Percentiles rank a stretch among this genome's conserved stretches.
These are phyloP conservation scores for Acanthamoeba royreba DNA, from an alignment of 208 protist species.

Conservation along the genomic window DNA sequence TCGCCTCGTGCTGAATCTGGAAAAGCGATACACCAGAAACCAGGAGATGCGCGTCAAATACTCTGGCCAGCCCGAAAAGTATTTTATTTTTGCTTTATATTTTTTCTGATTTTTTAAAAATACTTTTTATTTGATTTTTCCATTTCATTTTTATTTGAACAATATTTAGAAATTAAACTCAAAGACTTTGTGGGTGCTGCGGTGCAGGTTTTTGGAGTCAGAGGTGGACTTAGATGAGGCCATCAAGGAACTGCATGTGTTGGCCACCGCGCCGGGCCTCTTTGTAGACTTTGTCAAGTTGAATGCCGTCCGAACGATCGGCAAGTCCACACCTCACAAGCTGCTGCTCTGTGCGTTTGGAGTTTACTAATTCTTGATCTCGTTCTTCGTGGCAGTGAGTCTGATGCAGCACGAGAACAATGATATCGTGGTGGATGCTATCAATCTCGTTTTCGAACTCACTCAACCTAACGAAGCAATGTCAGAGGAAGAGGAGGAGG, in stretches of 20 bases:
- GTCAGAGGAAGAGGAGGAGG: background rate
- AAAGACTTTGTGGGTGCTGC: too few relatives aligned
- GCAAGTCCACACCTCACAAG: background rate
- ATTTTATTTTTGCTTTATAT: background rate
- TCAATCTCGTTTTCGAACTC: conserved; percentile 75
- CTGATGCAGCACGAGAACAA: conserved; percentile 77
- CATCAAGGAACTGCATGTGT: conserved; percentile 71
- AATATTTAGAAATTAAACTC: too few relatives aligned
- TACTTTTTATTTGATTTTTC: too few relatives aligned
- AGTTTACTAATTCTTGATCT: too few relatives aligned
- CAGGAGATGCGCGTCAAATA: conserved; percentile 74
- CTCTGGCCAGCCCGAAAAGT: conserved; percentile 72
- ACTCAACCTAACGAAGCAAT: conserved; percentile 46
- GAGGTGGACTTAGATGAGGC: conserved; percentile 76
- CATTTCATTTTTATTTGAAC: background rate
- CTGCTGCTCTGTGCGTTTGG: too few relatives aligned
- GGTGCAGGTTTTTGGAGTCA: conserved; percentile 76
- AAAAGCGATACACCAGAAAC: conserved; percentile 76
- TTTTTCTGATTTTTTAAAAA: too few relatives aligned
- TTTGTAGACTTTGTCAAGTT: conserved; percentile 70
- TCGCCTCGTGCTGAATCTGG: conserved; percentile 71
- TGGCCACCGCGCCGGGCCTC: conserved; percentile 76
- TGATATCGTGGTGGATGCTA: conserved; percentile 65
- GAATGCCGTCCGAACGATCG: conserved; percentile 56
- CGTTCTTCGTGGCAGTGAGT: background rate